phyloP scores from a whole-genome alignment of 495 filamentous ascomycete genomes.

The Penicillium angulare region DNA sequence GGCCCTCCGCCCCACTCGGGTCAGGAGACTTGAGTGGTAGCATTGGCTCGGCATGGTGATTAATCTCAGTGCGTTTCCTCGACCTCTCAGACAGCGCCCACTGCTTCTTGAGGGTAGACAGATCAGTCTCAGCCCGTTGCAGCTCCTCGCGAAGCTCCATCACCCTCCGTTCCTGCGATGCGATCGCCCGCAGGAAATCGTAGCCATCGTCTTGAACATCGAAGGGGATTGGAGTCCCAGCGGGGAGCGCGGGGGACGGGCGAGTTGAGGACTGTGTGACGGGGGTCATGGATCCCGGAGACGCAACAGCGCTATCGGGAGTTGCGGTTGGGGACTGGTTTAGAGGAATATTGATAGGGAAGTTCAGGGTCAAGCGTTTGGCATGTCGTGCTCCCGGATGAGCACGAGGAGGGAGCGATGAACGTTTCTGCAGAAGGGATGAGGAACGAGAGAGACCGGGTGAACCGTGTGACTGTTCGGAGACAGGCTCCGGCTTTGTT shows the following conservation, averaged over 20 bases:
- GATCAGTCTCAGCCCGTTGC: constrained; percentile 70
- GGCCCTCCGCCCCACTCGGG: constrained; percentile 16
- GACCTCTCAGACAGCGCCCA: constrained; percentile 75
- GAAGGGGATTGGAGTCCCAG: constrained; percentile 44
- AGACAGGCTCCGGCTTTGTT: constrained; percentile 17
- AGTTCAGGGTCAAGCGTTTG: constrained; percentile 77
- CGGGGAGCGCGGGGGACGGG: constrained; percentile 27
- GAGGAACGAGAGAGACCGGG: constrained; percentile 17
- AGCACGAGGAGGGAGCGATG: constrained; percentile 53
- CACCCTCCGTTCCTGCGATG: constrained; percentile 89
- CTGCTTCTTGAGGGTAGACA: constrained; percentile 76
- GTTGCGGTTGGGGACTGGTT: constrained; percentile 24
- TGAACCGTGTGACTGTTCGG: constrained; percentile 9
- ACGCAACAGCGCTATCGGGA: constrained; percentile 31
- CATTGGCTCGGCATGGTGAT: constrained; percentile 53
- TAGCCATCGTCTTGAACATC: constrained; percentile 56
- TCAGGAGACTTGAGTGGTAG: constrained; percentile 52
- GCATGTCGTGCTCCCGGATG: constrained; percentile 56
- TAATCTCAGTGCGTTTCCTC: constrained; percentile 69
- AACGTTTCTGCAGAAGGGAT: constrained; percentile 31
- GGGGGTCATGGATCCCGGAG: constrained; percentile 41
- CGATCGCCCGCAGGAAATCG: constrained; percentile 83
- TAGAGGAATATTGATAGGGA: constrained; percentile 58
- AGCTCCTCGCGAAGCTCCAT: constrained; percentile 91
- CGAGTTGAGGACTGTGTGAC: constrained; percentile 33